Evolutionary conservation across 441 rosid genomes (phyloP), one percentile per base, ranked within the genome.

Genomic region (Euphorbia schlechtendalii): DNA sequence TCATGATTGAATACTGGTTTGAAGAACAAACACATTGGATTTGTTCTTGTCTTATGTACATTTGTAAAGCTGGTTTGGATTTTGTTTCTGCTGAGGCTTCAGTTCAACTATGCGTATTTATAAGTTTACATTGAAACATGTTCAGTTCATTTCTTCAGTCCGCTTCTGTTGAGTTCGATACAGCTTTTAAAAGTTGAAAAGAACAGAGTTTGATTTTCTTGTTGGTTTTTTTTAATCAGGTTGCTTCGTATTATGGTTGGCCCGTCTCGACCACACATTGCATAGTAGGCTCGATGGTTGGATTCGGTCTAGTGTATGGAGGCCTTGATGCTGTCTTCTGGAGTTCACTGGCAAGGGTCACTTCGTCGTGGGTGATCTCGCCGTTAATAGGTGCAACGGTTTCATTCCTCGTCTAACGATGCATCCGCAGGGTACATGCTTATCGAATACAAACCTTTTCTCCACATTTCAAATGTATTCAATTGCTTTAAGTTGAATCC

Each of bases 221-320:
- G 25, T 59, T 22, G 11, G 28, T 27, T 18, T 56, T 55, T 45
- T 22, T 56, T 32, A 32, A 2, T 73, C 74, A 92, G 99, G 90
- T 95, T 24, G 91, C 99, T 28, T 95, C 99, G 25, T 92, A 83
- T 69, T 89, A 69, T 67, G 99, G 98, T 18, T 92, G 87, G 95
- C 99, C 99, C 27, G 98, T 95, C 70, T 92, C 99, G 1, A 95
- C 99, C 48, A 95, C 99, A 3, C 98, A 95, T 73, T 95, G 97
- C 71, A 92, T 92, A 18, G 86, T 95, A 0, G 99, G 98, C 72
- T 86, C 98, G 41, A 95, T 95, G 99, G 99, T 95, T 49, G 99
- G 99, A 40, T 88, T 95, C 67, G 99, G 97, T 32, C 90, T 95
- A 18, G 93, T 80, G 6, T 95, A 89, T 64, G 99, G 99, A 10